A percentile compares a stretch with the other conserved stretches of the same genome.
Evolutionary conservation across 495 filamentous ascomycete genomes (phyloP).

Genomic region (Penicillium desertorum): DNA sequence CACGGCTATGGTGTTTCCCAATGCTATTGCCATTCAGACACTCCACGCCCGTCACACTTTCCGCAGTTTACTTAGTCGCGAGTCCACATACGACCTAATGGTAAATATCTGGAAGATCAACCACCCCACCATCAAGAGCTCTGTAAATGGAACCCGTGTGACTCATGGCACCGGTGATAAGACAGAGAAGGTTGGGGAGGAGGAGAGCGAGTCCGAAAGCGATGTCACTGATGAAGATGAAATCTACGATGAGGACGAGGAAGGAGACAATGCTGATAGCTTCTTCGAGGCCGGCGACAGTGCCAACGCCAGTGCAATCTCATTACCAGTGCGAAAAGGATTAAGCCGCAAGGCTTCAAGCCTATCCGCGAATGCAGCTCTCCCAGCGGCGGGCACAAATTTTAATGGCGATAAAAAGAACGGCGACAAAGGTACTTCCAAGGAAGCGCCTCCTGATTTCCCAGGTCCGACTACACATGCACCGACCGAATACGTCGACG

Average conservation of each 20-base stretch:
- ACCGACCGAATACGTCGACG: slow-evolving; percentile 80
- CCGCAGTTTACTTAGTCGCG: slow-evolving; percentile 88
- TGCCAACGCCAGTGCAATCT: slow-evolving; percentile 58
- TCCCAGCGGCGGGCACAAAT: slow-evolving; percentile 23
- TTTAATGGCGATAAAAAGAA: slow-evolving; percentile 49
- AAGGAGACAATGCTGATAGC: slow-evolving; percentile 56
- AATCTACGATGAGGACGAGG: slow-evolving; percentile 75
- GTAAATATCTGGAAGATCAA: slow-evolving; percentile 98
- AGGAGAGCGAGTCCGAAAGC: slow-evolving; percentile 52
- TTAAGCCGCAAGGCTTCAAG: slow-evolving; percentile 67
- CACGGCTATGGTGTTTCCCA: slow-evolving; percentile 94
- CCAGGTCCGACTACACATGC: slow-evolving; percentile 82
- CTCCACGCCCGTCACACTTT: slow-evolving; percentile 94
- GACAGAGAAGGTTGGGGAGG: slow-evolving; percentile 74
- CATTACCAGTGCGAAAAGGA: slow-evolving; percentile 49
- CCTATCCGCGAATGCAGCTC: slow-evolving; percentile 44
- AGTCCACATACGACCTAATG: slow-evolving; percentile 95
- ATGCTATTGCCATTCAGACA: slow-evolving; percentile 95
- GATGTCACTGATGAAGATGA: slow-evolving; percentile 66
- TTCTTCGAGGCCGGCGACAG: slow-evolving; percentile 60
- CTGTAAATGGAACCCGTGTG: slow-evolving; percentile 80
- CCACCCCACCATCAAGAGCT: slow-evolving; percentile 85
- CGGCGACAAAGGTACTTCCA: slow-evolving; percentile 52
- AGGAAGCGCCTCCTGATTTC: slow-evolving; percentile 63
- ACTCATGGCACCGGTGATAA: slow-evolving; percentile 81